These are phyloP conservation scores for Cymbopogon citratus DNA, from an alignment of 176 grass and related monocot genomes.

Conservation along the genomic window DNA sequence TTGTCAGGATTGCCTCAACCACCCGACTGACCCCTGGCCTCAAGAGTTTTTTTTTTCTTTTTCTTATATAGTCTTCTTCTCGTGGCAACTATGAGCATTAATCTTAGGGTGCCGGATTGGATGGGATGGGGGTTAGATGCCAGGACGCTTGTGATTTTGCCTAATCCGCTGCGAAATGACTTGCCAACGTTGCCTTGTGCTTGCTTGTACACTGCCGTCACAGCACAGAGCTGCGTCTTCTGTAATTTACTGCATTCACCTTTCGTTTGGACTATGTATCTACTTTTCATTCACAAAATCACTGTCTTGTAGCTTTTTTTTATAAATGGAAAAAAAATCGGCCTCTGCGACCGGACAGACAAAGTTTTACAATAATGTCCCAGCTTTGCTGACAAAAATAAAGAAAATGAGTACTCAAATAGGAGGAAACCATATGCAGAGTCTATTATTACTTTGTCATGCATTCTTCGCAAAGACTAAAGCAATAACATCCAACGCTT, in stretches of 20 bases:
- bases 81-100: conserved; percentile 7
- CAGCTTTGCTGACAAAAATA: too few species aligned
- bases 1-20: conserved; percentile 43
- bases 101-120: not conserved
- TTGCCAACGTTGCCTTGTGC: not conserved
- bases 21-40: not conserved
- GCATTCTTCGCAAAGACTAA: too few species aligned
- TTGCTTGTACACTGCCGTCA: not conserved
- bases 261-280: not conserved
- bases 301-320: too few species aligned
- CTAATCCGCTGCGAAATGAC: conserved; percentile 20
- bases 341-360: too few species aligned
- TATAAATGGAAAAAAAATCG: too few species aligned
- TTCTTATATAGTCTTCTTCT: not conserved
- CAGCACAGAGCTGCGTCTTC: not conserved
- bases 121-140: not conserved
- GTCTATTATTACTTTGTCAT: too few species aligned
- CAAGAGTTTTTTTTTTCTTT: not conserved
- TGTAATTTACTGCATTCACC: not conserved
- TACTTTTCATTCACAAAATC: too few species aligned
- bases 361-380: too few species aligned
- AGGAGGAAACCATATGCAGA: too few species aligned
- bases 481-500: too few species aligned
- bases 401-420: too few species aligned
- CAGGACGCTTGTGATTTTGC: conserved; percentile 18